Base-by-base conservation (phyloP, 1,284 basidiomycete genomes). In the Ganoderma multipileum region DNA sequence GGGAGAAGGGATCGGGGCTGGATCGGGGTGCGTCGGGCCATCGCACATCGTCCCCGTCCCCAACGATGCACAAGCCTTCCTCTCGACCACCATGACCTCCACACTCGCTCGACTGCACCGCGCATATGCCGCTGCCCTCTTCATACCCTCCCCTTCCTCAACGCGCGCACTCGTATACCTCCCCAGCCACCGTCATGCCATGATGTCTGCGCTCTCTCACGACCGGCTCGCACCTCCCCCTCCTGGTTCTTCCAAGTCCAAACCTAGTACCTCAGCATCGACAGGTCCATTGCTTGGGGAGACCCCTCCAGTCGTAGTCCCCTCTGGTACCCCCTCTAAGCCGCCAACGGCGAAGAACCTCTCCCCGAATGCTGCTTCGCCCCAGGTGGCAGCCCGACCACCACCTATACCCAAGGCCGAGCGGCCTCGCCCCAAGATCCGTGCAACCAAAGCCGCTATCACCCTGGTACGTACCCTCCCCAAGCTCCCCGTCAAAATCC, bases 401-500 rank as follows among this genome's bases (percentile, higher is more conserved):
- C 92, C 92, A 2, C 87, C 89, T 36, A 80, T 82, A 30, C 92
- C 92, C n/a, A 90, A 87, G 76, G 82, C 83, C 5, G 86, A 89
- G 73, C 88, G 89, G 61, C 84, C 86, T 2, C 82, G 91, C 75
- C 92, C 91, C 11, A 87, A 83, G 68, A 84, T 96, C 71, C 87
- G 89, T 69, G 85, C 94, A 0, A 88, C 89, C 72, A 97, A 95
- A 81, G 94, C 93, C 16, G 95, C 95, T 2, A 84, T 98, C 64
- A 86, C 87, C 1, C 89, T 98, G 73, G 95, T 96, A 75, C 77
- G 93, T 88, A 33, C 33, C 33, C 33, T 5, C 33, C 8, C 33
- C 33, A 8, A 33, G 33, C 33, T 3, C 39, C 52, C 61, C 61
- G 63, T 11, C 4, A 6, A 8, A 8, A 33, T 23, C 11, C 5